phyloP scores from a whole-genome alignment of 2,329 filamentous ascomycete species.

The Colletotrichum chlorophyti region DNA sequence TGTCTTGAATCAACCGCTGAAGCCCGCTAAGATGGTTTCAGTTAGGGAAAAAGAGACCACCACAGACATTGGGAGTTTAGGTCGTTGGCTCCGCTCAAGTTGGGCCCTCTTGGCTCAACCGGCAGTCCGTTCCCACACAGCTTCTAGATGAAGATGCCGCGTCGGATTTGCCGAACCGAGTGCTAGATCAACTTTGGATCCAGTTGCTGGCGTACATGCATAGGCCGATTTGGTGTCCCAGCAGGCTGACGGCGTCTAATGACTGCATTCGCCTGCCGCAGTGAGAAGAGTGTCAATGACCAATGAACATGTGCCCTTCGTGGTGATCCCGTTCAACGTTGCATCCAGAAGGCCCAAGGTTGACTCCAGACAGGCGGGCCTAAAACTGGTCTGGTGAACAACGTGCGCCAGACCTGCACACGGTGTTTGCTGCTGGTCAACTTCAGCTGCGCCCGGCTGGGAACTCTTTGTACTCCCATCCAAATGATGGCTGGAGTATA shows the following conservation, averaged over 20 bases:
- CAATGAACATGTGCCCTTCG: constrained; percentile 13
- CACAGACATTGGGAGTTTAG: constrained; percentile 7
- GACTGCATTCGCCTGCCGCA: background rate
- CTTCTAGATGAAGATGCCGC: constrained; percentile 4
- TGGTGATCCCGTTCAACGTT: constrained; percentile 31
- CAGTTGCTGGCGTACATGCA: constrained; percentile 6
- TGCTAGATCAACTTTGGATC: background rate
- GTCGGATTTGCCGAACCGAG: background rate
- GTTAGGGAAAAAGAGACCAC: background rate
- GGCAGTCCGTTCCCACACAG: constrained; percentile 11
- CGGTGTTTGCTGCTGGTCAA: constrained; percentile 23
- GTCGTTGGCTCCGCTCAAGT: background rate
- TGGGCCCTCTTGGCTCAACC: constrained; percentile 3
- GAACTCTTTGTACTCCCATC: background rate
- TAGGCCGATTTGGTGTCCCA: background rate
- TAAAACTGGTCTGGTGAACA: constrained; percentile 27
- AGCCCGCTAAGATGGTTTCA: background rate
- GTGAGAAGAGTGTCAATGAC: constrained; percentile 5
- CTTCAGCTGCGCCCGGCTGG: background rate
- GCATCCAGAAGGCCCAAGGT: constrained; percentile 24
- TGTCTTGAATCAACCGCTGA: constrained; percentile 13
- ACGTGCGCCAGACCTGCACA: constrained; percentile 20
- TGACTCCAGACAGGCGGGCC: constrained; percentile 13
- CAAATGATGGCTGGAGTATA: background rate
- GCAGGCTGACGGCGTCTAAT: background rate